phyloP scores from a whole-genome alignment of 345 rosid genomes.

The Clarkia xantiana region DNA sequence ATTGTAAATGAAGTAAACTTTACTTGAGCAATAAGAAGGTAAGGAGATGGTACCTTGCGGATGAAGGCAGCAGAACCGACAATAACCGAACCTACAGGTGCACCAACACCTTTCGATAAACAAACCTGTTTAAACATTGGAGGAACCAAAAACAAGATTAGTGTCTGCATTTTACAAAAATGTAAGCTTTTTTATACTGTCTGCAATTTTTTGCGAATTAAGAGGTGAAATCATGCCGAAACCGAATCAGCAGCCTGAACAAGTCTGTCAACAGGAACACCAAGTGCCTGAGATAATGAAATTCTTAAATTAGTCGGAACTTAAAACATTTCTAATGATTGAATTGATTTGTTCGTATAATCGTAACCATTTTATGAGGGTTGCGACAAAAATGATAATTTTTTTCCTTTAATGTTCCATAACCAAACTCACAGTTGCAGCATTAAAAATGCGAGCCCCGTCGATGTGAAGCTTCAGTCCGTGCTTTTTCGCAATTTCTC shows the following conservation, averaged over 20 bases:
- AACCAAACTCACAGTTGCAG: conserved; percentile 61
- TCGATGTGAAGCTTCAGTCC: conserved; percentile 88
- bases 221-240: conserved; percentile 29
- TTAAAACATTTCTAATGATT: no score
- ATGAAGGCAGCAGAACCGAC: conserved; percentile 76
- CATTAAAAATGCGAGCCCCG: conserved; percentile 93
- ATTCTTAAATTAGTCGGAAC: neutral
- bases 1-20: neutral
- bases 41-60: conserved; percentile 34
- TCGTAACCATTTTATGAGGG: no score
- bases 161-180: neutral
- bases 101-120: conserved; percentile 83
- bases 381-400: neutral
- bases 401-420: no score
- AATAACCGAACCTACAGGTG: conserved; percentile 85
- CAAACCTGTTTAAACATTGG: conserved; percentile 37
- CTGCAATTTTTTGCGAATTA: no score
- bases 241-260: conserved; percentile 82
- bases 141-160: neutral
- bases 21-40: neutral
- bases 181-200: no score
- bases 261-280: conserved; percentile 70
- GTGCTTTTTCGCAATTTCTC: conserved; percentile 67
- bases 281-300: conserved; percentile 50
- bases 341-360: no score